These are phyloP conservation scores for Candida glaebosa DNA, from an alignment of 805 yeast species.

Conservation along the genomic window DNA sequence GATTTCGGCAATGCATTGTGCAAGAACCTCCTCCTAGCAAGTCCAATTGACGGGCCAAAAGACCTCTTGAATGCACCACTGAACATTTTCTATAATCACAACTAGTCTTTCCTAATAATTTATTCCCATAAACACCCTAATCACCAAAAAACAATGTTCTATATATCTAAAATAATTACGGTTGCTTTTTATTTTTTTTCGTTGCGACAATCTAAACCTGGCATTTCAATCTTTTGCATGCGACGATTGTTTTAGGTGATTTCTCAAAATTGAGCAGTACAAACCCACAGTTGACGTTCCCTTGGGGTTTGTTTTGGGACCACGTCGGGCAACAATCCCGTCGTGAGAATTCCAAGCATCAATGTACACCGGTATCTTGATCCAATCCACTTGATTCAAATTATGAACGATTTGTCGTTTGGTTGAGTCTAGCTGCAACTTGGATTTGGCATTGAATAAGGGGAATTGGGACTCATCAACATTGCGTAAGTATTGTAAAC, in stretches of 20 bases:
- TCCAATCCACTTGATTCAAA: slow-evolving; percentile 68
- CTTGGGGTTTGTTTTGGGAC: slow-evolving; percentile 46
- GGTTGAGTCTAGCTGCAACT: slow-evolving; percentile 33
- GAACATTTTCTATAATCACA: not conserved
- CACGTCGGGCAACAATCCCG: slow-evolving; percentile 77
- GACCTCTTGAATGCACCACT: not conserved
- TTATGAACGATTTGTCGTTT: slow-evolving; percentile 44
- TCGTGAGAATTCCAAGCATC: slow-evolving; percentile 81
- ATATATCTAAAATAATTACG: not conserved
- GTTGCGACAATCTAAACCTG: not conserved
- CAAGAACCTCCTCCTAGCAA: not conserved
- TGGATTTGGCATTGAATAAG: slow-evolving; percentile 21
- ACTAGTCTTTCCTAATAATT: not conserved
- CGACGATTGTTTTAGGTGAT: slow-evolving; percentile 19
- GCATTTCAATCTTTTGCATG: not conserved
- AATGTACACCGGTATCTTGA: slow-evolving; percentile 69
- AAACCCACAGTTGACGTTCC: slow-evolving; percentile 52
- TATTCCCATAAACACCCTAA: not conserved
- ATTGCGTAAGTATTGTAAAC: slow-evolving; percentile 14
- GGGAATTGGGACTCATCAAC: slow-evolving; percentile 21
- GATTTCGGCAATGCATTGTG: not conserved
- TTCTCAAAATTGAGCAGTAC: slow-evolving; percentile 43
- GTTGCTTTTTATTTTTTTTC: not conserved
- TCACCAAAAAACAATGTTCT: not conserved
- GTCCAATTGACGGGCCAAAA: not conserved